Base-by-base conservation (phyloP, 2,329 filamentous ascomycete genomes). In the Trichophyton equinum region DNA sequence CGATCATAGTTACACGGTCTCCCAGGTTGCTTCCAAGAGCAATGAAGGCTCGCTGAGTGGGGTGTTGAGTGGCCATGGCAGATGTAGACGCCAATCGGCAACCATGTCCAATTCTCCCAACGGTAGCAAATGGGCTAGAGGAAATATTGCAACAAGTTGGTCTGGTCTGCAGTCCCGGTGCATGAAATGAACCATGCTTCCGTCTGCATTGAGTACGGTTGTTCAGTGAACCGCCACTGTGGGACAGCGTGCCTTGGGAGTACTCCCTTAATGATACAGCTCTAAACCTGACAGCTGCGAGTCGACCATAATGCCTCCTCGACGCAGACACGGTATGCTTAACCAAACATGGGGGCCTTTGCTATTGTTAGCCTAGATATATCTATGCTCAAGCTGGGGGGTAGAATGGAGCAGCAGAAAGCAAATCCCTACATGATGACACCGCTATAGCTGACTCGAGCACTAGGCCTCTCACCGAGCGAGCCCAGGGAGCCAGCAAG, bases 21-120 rank as follows among this genome's bases (percentile, higher is more conserved):
- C 91, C 92, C 58, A 97, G 75, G 73, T 99, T 99, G 75, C 91
- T 96, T 0, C 94, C 94, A 5, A 99, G 78, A 6, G 92, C 94
- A 68, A 99, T 84, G 71, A 89, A 95, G 0, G 88, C 90, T 60
- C 62, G 58, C 57, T 59, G 61, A 27, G 58, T 33, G 36, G 25
- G 33, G 9, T 57, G 18, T 20, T 7, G 7, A 25, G 8, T 57
- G n/a, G 44, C n/a, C 55, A 57, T 57, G 3, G 55, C 40, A 4
- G 38, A 20, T n/a, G 55, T 30, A 27, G 55, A 53, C 15, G 13
- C 22, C 27, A 33, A 11, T 4, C 49, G 49, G 4, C 49, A 25
- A 30, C 27, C 22, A 53, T 53, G 22, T 22, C 44, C 44, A 20
- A 15, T 44, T 44, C 1, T 11, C 4, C 20, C 20, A 13, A 25